Percentiles rank a stretch among this genome's conserved stretches.
phyloP scores from a whole-genome alignment of 441 rosid species.

The Mallotus japonicus region DNA sequence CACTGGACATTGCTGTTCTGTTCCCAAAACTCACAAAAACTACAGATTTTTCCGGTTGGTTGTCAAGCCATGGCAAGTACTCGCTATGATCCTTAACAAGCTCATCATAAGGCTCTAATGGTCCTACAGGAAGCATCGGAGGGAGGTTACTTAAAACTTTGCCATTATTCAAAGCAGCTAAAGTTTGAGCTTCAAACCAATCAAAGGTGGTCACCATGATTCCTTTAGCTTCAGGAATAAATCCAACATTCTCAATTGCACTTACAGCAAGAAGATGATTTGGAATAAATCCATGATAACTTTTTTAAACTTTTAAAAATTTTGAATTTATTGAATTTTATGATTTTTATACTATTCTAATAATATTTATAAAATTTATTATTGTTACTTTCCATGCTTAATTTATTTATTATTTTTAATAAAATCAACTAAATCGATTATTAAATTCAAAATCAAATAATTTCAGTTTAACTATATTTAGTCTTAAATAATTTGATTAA shows the following conservation, averaged over 20 bases:
- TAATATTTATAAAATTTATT: too few relatives aligned
- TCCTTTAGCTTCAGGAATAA: conserved; percentile 22
- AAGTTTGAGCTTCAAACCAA: conserved; percentile 26
- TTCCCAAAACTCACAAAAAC: conserved; percentile 42
- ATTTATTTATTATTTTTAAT: too few relatives aligned
- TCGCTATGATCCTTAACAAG: conserved; percentile 13
- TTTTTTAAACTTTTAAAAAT: too few relatives aligned
- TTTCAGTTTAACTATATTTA: too few relatives aligned
- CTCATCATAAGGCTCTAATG: conserved; percentile 24
- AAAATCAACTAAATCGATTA: too few relatives aligned
- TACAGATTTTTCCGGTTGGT: conserved; percentile 31
- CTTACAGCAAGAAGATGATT: conserved; percentile 6
- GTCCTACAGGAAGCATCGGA: conserved; percentile 29
- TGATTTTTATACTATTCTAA: too few relatives aligned
- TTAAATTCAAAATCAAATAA: too few relatives aligned
- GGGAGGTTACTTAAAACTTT: conserved; percentile 22
- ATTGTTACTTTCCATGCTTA: too few relatives aligned
- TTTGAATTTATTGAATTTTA: too few relatives aligned
- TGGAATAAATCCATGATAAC: too few relatives aligned
- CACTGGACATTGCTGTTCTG: conserved; percentile 37
- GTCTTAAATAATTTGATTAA: too few relatives aligned
- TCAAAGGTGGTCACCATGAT: conserved; percentile 35
- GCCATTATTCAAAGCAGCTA: conserved; percentile 22
- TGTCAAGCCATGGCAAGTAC: conserved; percentile 29
- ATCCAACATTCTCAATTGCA: conserved; percentile 12